These are phyloP conservation scores for Microbotryum silenes-acaulis DNA, from an alignment of 1,284 basidiomycete species.

Conservation along the genomic window DNA sequence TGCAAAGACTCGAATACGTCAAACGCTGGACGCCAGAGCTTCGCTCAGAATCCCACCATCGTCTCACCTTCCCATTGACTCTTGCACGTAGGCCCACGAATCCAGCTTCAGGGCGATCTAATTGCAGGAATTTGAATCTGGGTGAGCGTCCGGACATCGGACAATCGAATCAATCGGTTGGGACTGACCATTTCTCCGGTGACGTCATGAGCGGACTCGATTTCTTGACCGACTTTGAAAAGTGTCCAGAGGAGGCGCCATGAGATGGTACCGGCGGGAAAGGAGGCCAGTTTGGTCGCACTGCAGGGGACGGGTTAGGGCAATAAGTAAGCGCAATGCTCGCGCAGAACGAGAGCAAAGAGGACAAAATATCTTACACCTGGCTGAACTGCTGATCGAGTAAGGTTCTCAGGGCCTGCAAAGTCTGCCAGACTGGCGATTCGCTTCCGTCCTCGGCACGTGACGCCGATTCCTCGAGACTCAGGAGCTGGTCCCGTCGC, in stretches of 20 bases:
- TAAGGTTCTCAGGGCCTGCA: neutral
- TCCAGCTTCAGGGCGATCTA: conserved; percentile 11
- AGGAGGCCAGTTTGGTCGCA: neutral
- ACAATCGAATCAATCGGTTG: no score
- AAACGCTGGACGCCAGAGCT: no score
- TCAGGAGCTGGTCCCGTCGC: conserved; percentile 2
- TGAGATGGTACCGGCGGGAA: conserved; percentile 5
- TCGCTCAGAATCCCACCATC: no score
- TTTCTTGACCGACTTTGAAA: conserved; percentile 4
- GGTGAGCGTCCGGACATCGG: neutral
- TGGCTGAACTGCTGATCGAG: conserved; percentile 6
- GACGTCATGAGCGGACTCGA: conserved; percentile 12
- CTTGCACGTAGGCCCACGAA: conserved; percentile 10
- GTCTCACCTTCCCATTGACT: conserved; percentile 7
- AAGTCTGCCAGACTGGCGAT: neutral
- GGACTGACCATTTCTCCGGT: conserved; percentile 8
- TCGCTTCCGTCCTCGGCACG: neutral
- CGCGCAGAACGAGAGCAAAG: no score
- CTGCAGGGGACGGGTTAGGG: neutral
- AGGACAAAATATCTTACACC: conserved; percentile 1
- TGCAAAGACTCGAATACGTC: neutral
- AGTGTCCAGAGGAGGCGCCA: conserved; percentile 8
- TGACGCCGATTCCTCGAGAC: no score
- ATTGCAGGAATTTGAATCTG: no score
- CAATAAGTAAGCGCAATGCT: neutral